phyloP scores from a whole-genome alignment of 768 basidiomycete genomes.

The Leucosporidium scottii region DNA sequence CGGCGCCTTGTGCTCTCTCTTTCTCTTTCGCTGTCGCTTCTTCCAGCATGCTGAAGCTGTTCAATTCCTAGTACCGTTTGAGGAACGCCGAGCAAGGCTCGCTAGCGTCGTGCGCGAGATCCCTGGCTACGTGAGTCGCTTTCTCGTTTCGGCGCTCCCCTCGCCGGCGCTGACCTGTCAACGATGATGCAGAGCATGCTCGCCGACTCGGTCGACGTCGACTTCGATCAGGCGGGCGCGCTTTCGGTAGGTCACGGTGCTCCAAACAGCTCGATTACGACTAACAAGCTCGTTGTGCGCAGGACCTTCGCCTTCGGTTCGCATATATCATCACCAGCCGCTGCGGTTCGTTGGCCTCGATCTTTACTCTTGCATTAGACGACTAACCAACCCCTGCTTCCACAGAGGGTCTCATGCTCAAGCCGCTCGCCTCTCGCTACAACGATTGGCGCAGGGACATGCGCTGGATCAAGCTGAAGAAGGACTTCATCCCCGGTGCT shows the following conservation, averaged over 20 bases:
- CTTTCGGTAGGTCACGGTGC: conserved; percentile 26
- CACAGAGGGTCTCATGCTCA: conserved; percentile 8
- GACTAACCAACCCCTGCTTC: background rate
- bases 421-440: conserved; percentile 52
- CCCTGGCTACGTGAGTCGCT: conserved; percentile 51
- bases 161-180: background rate
- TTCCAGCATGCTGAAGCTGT: background rate
- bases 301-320: conserved; percentile 44
- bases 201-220: conserved; percentile 53
- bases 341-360: conserved; percentile 44
- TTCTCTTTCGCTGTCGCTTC: too few relatives aligned
- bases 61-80: conserved; percentile 47
- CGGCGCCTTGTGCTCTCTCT: background rate
- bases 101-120: conserved; percentile 53
- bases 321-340: conserved; percentile 49
- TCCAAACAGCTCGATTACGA: too few relatives aligned
- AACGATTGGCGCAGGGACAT: conserved; percentile 49
- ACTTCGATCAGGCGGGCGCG: conserved; percentile 39
- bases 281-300: background rate
- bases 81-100: conserved; percentile 55
- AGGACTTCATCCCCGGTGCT: conserved; percentile 75
- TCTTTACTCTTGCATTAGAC: background rate
- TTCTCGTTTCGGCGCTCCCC: background rate
- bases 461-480: conserved; percentile 73
- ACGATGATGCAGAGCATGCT: conserved; percentile 46